Base-by-base conservation (phyloP, 345 rosid genomes). In the Eucalyptus brandiana region DNA sequence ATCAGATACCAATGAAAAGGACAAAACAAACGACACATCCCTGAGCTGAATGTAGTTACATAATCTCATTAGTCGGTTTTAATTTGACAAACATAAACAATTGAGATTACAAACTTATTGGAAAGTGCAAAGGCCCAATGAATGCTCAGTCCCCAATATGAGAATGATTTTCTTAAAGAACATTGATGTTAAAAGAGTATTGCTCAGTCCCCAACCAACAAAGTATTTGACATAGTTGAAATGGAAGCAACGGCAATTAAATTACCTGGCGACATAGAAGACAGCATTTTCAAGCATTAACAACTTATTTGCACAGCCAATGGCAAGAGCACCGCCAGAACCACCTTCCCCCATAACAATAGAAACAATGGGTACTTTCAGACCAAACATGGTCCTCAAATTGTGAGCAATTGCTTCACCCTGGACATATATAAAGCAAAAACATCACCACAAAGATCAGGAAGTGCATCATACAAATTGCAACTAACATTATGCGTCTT, bases 291-390 rank as follows among this genome's bases (percentile, higher is more conserved):
- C 99, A 90, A 97, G 97, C 99, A 97, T 98, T 88, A 97, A 88
- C 94, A 98, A 90, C 89, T 96, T 96, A 92, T 98, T 98, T 87
- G 97, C 97, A 94, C 99, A 97, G 56, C 96, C 99, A 91, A 98
- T 97, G 90, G 99, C 99, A 91, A 98, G 90, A 90, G 99, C 99
- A 92, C 99, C 99, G 86, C 99, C 99, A 95, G 99, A 97, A 88
- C 99, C 99, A 94, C 99, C 99, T 93, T 98, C 99, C 86, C 98
- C 99, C 60, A 97, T 96, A 91, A 98, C 98, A 89, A 98, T 96
- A 49, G 99, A 96, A 91, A 98, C 88, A 89, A 98, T 93, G 8
- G 99, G 99, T 85, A 98, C 99, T 95, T 96, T 98, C 56, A 98
- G 93, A 90, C 98, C 98, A 50, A 98, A 98, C 99, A 98, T 98